phyloP scores from a whole-genome alignment of 2,329 filamentous ascomycete genomes.

The Monilinia vaccinii-corymbosi region DNA sequence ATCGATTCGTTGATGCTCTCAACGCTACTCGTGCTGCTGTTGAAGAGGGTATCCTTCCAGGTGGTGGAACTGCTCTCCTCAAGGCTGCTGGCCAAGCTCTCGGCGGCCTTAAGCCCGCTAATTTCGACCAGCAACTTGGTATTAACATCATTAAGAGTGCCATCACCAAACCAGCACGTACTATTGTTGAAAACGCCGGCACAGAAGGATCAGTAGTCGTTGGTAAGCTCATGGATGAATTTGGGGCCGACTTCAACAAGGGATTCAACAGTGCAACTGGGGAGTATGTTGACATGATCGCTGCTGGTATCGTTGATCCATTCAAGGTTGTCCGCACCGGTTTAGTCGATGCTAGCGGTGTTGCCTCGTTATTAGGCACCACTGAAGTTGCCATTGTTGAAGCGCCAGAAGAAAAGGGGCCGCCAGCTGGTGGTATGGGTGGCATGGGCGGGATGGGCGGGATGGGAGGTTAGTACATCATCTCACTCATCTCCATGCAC shows the following conservation, averaged over 20 bases:
- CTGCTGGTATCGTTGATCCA: slow-evolving; percentile 92
- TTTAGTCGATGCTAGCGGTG: slow-evolving; percentile 87
- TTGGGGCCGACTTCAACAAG: slow-evolving; percentile 88
- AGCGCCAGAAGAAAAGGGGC: slow-evolving; percentile 81
- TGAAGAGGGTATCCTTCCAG: slow-evolving; percentile 97
- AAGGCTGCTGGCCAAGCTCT: slow-evolving; percentile 93
- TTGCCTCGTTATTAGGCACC: slow-evolving; percentile 92
- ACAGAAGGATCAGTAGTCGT: slow-evolving; percentile 93
- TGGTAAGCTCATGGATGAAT: slow-evolving; percentile 96
- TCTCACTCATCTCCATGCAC: background rate
- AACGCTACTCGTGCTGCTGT: slow-evolving; percentile 97
- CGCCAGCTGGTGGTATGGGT: slow-evolving; percentile 55
- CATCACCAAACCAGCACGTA: slow-evolving; percentile 89
- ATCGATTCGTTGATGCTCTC: slow-evolving; percentile 94
- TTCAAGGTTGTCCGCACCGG: slow-evolving; percentile 99
- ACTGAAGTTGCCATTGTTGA: slow-evolving; percentile 98
- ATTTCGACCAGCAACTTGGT: slow-evolving; percentile 99
- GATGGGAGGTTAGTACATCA: slow-evolving; percentile 22
- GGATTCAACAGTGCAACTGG: slow-evolving; percentile 95
- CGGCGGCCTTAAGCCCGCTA: slow-evolving; percentile 70
- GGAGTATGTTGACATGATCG: slow-evolving; percentile 98
- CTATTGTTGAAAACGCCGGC: slow-evolving; percentile 96
- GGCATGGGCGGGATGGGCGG: slow-evolving; percentile 58
- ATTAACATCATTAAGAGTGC: slow-evolving; percentile 96
- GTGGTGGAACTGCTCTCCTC: slow-evolving; percentile 94